These are phyloP conservation scores for Penicillium flavigenum DNA, from an alignment of 495 filamentous ascomycete species.

Conservation along the genomic window DNA sequence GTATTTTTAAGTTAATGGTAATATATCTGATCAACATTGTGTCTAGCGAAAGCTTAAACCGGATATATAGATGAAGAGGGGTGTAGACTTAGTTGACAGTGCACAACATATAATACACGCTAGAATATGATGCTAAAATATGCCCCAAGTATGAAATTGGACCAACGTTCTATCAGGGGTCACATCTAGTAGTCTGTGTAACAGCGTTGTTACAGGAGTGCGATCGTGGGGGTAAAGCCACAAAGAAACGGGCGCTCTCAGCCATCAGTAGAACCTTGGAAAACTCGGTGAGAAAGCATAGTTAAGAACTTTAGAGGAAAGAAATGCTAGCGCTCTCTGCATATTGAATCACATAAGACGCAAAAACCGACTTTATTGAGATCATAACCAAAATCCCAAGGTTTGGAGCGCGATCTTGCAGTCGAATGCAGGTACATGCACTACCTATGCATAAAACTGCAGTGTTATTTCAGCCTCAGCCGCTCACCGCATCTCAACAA, in stretches of 20 bases:
- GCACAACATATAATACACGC: not conserved
- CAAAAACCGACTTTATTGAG: slow-evolving; percentile 18
- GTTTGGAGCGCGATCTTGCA: slow-evolving; percentile 13
- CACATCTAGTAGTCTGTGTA: not conserved
- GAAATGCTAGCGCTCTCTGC: not conserved
- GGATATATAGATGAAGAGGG: not conserved
- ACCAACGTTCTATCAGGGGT: not conserved
- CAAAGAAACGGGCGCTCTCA: not conserved
- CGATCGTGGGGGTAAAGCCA: slow-evolving; percentile 3
- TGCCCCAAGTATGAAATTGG: not conserved
- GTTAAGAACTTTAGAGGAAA: not conserved
- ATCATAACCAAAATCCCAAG: slow-evolving; percentile 9
- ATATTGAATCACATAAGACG: slow-evolving; percentile 11
- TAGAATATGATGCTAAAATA: not conserved
- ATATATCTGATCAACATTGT: not conserved
- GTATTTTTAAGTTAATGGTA: not conserved
- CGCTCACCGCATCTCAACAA: slow-evolving; percentile 8
- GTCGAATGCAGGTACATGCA: slow-evolving; percentile 24
- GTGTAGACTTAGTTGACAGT: not conserved
- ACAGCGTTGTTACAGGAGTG: not conserved
- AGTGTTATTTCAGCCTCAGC: slow-evolving; percentile 21
- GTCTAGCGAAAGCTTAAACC: not conserved
- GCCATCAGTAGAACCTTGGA: not conserved
- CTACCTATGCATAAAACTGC: slow-evolving; percentile 12
- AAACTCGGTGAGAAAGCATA: slow-evolving; percentile 2